Base-by-base conservation (phyloP, 805 yeast species). In the Kregervanrija fluxuum region DNA sequence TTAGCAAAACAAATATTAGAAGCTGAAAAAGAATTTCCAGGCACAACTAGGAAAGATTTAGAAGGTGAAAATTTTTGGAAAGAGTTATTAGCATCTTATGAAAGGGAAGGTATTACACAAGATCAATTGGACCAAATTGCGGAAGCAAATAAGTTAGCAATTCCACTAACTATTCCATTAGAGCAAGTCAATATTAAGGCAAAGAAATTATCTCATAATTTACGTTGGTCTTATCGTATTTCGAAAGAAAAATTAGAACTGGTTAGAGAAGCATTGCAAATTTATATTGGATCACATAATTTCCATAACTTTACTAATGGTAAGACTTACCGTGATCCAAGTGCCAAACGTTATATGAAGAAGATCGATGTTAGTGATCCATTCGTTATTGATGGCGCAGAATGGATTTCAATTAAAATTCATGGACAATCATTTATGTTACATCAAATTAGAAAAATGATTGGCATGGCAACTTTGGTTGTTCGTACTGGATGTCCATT, bases 351-450 rank as follows among this genome's bases (percentile, higher is more conserved):
- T 56, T 85, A 69, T 61, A 90, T 93, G 88, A 85, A 85, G 56
- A 67, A 76, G 14, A 73, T 91, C 40, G 72, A 75, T 1, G 95
- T 88, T 0, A 77, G 89, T 13, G 95, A 86, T 2, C 98, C 98
- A 2, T 86, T 88, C 62, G 82, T 88, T 42, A 90, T 91, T 53
- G 86, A 90, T 58, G 89, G 86, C 39, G 89, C 96, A 6, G 98
- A 93, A 61, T 93, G 99, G 99, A 75, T 87, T 2, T 86, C 96
- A 2, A 83, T 93, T 57, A 90, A 91, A 68, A 87, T 93, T 53
- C 99, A 93, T 63, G 99, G 99, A 8, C 99, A 93, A 67, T 87
- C 96, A 3, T 93, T 93, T 65, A 93, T 93, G 98, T 73, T 93
- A 51, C 98, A 91, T 67, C 99, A 91, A 72, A 93, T 93, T 59